phyloP scores from a whole-genome alignment of 1,284 basidiomycete species.

The Rhodotorula sp. region DNA sequence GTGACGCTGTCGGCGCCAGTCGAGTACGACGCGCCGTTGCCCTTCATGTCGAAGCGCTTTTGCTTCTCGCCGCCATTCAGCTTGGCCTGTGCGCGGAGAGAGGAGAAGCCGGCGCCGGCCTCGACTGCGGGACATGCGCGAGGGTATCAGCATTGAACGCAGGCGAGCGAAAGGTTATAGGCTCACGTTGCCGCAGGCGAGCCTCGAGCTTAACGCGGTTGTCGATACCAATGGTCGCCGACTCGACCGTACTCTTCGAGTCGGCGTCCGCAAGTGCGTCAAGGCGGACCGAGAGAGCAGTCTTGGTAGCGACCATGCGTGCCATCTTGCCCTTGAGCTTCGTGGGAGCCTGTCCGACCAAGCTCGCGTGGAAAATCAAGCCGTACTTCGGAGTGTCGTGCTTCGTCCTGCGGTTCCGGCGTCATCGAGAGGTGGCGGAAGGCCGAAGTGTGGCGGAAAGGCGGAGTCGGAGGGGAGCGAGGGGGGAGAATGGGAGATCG shows the following conservation, averaged over 20 bases:
- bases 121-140: conserved; percentile 56
- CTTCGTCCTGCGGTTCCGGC: conserved; percentile 72
- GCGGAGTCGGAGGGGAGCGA: neutral
- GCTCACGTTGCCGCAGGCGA: conserved; percentile 66
- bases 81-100: conserved; percentile 48
- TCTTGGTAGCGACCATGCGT: conserved; percentile 98
- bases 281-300: conserved; percentile 91
- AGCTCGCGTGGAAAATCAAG: conserved; percentile 63
- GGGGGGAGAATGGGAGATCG: neutral
- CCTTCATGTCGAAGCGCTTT: conserved; percentile 71
- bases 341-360: conserved; percentile 91
- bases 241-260: conserved; percentile 76
- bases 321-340: conserved; percentile 99
- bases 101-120: conserved; percentile 68
- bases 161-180: too few relatives aligned
- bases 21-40: conserved; percentile 74
- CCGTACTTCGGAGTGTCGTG: conserved; percentile 86
- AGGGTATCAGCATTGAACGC: neutral
- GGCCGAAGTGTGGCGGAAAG: too few relatives aligned
- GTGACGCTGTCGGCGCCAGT: conserved; percentile 58
- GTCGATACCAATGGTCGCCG: conserved; percentile 78
- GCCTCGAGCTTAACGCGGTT: conserved; percentile 94
- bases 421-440: too few relatives aligned
- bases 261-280: conserved; percentile 92
- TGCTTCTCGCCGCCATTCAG: conserved; percentile 47